Evolutionary conservation across 2,329 filamentous ascomycete species (phyloP).

Genomic region (Beauveria bassiana): DNA sequence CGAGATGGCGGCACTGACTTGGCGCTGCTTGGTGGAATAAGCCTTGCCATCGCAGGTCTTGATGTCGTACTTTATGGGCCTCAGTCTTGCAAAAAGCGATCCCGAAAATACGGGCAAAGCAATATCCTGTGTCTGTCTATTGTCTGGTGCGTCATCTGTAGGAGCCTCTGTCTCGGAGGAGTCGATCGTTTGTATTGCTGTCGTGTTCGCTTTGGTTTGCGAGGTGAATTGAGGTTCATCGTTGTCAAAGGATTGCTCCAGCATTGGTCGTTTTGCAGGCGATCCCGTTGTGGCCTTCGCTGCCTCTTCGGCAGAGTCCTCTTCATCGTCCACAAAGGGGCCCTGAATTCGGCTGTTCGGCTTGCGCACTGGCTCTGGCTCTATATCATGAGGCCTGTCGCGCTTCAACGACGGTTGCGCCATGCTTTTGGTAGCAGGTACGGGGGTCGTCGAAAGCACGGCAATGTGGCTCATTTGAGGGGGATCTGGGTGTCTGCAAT

Average conservation of each 20-base stretch:
- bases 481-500: neutral
- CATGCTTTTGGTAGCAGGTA: constrained; percentile 47
- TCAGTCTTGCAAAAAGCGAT: constrained; percentile 19
- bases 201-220: neutral
- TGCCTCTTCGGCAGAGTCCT: constrained; percentile 26
- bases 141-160: neutral
- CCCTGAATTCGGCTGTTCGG: constrained; percentile 27
- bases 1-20: constrained; percentile 36
- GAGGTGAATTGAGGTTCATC: neutral
- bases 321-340: constrained; percentile 33
- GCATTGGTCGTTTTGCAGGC: constrained; percentile 15
- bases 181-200: neutral
- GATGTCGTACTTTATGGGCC: constrained; percentile 31
- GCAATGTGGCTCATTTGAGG: neutral
- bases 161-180: neutral
- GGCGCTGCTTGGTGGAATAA: constrained; percentile 48
- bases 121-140: constrained; percentile 2
- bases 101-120: constrained; percentile 21
- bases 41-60: constrained; percentile 52
- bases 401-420: constrained; percentile 28
- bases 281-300: neutral
- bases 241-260: constrained; percentile 9
- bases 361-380: constrained; percentile 23
- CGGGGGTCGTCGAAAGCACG: constrained; percentile 53
- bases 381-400: constrained; percentile 24